Percentiles rank a stretch among this genome's conserved stretches.
Conservation (phyloP, 2,329 filamentous ascomycete genomes). For the Mariannaea sp. region DNA sequence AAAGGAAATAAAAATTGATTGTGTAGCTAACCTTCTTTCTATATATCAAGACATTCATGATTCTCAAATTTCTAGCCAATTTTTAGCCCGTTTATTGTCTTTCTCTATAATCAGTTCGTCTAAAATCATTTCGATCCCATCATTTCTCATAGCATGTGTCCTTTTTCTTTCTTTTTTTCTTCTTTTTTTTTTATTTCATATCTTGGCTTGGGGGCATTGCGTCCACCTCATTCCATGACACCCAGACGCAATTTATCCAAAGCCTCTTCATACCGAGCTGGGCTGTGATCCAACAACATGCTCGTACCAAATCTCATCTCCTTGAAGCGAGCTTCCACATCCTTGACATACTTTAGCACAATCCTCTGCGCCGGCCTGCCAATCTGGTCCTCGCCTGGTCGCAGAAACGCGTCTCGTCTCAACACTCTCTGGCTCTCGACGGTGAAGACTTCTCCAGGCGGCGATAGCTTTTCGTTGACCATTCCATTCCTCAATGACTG, state of each 20-base stretch:
- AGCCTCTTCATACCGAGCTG: conserved; percentile 73
- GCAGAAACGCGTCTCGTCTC: conserved; percentile 66
- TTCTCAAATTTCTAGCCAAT: neutral
- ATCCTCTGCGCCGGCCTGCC: conserved; percentile 70
- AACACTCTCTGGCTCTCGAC: conserved; percentile 71
- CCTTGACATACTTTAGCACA: conserved; percentile 70
- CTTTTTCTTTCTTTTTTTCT: neutral
- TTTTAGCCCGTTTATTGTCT: neutral
- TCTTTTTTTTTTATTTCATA: too few relatives aligned
- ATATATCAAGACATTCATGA: neutral
- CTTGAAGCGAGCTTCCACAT: conserved; percentile 72
- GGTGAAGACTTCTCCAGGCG: conserved; percentile 76
- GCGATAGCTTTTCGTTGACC: conserved; percentile 71
- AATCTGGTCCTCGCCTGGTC: conserved; percentile 53
- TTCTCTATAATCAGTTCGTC: too few relatives aligned
- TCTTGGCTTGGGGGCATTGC: neutral
- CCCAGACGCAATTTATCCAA: conserved; percentile 63
- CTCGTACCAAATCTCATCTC: conserved; percentile 73
- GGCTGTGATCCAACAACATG: conserved; percentile 78
- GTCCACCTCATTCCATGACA: conserved; percentile 43
- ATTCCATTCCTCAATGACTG: conserved; percentile 70
- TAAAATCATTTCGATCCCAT: too few relatives aligned
- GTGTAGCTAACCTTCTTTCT: neutral
- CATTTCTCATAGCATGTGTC: too few relatives aligned
- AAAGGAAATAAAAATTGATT: too few relatives aligned